Evolutionary conservation across 106 monocot species (phyloP).

Genomic region (Triglochin maritima): DNA sequence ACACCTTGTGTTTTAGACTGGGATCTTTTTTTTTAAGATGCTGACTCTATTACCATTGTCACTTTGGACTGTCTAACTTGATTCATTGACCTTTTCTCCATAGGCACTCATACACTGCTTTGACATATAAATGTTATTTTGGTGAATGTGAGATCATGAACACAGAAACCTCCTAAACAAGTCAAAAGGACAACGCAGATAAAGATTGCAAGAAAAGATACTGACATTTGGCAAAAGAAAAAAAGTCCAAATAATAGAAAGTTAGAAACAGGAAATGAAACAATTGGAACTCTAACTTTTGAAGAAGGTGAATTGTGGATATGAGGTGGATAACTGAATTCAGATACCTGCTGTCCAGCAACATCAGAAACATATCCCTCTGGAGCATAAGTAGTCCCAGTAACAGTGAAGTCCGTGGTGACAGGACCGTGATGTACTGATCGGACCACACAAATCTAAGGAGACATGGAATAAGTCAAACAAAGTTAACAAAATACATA

Average conservation of each 20-base stretch:
- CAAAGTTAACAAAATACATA: background rate
- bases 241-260: background rate
- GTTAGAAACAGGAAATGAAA: background rate
- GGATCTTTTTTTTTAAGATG: no score
- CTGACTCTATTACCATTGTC: no score
- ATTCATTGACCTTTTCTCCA: no score
- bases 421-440: conserved; percentile 84
- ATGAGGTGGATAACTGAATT: no score
- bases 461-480: background rate
- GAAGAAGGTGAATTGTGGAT: background rate
- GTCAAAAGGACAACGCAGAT: background rate
- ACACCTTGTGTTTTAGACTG: no score
- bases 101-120: no score
- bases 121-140: no score
- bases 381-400: conserved; percentile 95
- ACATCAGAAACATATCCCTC: conserved; percentile 86
- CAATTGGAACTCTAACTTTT: background rate
- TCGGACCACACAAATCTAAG: conserved; percentile 79
- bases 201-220: no score
- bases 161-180: no score
- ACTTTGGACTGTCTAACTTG: no score
- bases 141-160: no score
- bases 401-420: conserved; percentile 65
- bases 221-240: no score
- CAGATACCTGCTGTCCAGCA: conserved; percentile 61